Base-by-base conservation (phyloP, 2,329 filamentous ascomycete genomes). In the Cladosporium sp. region DNA sequence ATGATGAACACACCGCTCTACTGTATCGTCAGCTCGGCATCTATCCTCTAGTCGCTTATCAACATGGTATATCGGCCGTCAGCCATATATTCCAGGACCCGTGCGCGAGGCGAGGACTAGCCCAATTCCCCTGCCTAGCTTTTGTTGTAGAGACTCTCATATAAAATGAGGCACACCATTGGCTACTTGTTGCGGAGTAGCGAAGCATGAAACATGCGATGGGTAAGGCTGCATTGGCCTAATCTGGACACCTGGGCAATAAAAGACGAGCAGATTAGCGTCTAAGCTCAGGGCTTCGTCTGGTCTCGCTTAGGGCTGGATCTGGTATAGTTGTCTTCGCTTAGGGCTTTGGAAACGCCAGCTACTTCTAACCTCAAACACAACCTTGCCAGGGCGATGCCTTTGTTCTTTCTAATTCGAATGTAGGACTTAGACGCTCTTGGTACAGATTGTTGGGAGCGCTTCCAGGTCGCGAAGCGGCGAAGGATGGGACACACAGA, bases 241-340 rank as follows among this genome's bases (percentile, higher is more conserved):
- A 28, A 28, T 54, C 49, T 54, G 49, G 49, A 30, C 49, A 54
- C 49, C n/a, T 24, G n/a, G 41, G 41, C 41, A 47, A n/a, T 47
- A 12, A 21, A 47, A 47, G 41, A 10, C n/a, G 41, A 10, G 21
- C 6, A 47, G 21, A 47, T 21, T 47, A 21, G 41, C n/a, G 41
- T n/a, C 7, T 24, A 47, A 47, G 41, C 41, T 47, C 41, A 47
- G 41, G 41, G 41, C 41, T 47, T 24, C 10, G 10, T 47, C 41
- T 47, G 41, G 41, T 47, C n/a, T 47, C 41, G n/a, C 41, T 54
- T 30, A 54, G 28, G 49, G 49, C 49, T 54, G 7, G 26, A 54
- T 26, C 24, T 28, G 28, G 49, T 54, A 54, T 26, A 30, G 24
- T 8, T 54, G 49, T 18, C 26, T 54, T 54, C 49, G 49, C 49